A percentile compares a stretch with the other conserved stretches of the same genome.
phyloP scores from a whole-genome alignment of 176 grass and related monocot genomes.

The Zea luxurians region DNA sequence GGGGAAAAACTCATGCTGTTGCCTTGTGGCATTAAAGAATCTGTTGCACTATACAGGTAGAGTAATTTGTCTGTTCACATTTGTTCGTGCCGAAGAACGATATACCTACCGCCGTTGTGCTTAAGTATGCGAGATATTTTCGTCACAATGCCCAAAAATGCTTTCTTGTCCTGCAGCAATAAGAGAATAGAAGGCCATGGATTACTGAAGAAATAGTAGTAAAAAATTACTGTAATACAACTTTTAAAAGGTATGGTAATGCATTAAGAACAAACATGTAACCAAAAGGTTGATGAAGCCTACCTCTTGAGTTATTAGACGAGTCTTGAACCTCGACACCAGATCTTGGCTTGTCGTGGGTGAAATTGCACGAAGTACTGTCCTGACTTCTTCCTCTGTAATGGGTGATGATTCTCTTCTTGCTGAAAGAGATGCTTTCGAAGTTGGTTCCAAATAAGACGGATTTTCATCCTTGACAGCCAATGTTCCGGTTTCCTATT shows the following conservation, averaged over 20 bases:
- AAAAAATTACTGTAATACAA: not conserved
- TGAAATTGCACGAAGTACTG: conserved; percentile 42
- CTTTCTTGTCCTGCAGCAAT: conserved; percentile 55
- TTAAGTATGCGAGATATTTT: conserved; percentile 40
- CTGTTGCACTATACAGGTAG: conserved; percentile 31
- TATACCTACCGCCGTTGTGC: conserved; percentile 26
- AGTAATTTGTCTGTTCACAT: conserved; percentile 36
- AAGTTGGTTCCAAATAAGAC: conserved; percentile 37
- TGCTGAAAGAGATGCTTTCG: conserved; percentile 35
- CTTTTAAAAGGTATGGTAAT: conserved; percentile 3
- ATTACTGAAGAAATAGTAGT: not conserved
- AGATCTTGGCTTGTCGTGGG: conserved; percentile 56
- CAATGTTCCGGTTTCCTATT: conserved; percentile 36
- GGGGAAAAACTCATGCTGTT: not conserved
- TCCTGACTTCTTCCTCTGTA: conserved; percentile 80
- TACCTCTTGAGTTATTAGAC: conserved; percentile 44
- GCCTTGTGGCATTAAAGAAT: not conserved
- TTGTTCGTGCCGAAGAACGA: conserved; percentile 43
- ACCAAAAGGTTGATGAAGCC: conserved; percentile 28
- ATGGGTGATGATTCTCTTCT: conserved; percentile 33
- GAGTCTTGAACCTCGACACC: conserved; percentile 53
- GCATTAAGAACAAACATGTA: conserved; percentile 4
- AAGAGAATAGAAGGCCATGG: conserved; percentile 29
- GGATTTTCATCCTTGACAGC: conserved; percentile 42
- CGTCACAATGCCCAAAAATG: conserved; percentile 37